Percentiles rank a stretch among this genome's conserved stretches.
Conservation (phyloP, 2,329 filamentous ascomycete genomes). For the Diaporthe sp. region DNA sequence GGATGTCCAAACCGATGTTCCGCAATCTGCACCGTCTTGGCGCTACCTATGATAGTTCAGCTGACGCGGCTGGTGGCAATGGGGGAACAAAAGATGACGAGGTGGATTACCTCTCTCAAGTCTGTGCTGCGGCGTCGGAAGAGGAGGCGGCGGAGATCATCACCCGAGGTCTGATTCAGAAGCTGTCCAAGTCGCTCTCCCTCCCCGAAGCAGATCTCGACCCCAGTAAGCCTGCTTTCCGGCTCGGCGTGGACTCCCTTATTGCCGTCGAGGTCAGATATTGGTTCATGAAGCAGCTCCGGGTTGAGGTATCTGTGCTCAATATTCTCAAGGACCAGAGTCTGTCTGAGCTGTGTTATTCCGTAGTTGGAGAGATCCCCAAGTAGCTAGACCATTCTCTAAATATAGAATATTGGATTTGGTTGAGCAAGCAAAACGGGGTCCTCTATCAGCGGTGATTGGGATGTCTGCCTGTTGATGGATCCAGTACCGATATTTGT, state of each 20-base stretch:
- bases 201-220: conserved; percentile 43
- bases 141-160: conserved; percentile 43
- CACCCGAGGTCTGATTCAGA: conserved; percentile 43
- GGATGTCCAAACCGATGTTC: conserved; percentile 44
- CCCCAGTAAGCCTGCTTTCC: conserved; percentile 40
- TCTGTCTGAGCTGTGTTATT: conserved; percentile 10
- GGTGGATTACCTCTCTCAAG: conserved; percentile 36
- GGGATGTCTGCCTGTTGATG: too few relatives aligned
- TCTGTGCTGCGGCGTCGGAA: conserved; percentile 41
- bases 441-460: too few relatives aligned
- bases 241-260: conserved; percentile 45
- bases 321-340: conserved; percentile 47
- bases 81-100: not conserved
- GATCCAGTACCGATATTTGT: too few relatives aligned
- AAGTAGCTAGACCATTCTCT: not conserved
- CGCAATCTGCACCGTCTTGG: conserved; percentile 40
- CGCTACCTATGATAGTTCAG: conserved; percentile 18
- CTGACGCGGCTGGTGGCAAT: not conserved
- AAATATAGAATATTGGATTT: too few relatives aligned
- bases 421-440: not conserved
- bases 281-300: conserved; percentile 43
- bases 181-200: conserved; percentile 42
- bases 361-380: not conserved
- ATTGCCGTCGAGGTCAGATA: conserved; percentile 44
- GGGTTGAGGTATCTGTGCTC: conserved; percentile 44